Conservation (phyloP, 2,329 filamentous ascomycete species). For the Xylariales sp. region DNA sequence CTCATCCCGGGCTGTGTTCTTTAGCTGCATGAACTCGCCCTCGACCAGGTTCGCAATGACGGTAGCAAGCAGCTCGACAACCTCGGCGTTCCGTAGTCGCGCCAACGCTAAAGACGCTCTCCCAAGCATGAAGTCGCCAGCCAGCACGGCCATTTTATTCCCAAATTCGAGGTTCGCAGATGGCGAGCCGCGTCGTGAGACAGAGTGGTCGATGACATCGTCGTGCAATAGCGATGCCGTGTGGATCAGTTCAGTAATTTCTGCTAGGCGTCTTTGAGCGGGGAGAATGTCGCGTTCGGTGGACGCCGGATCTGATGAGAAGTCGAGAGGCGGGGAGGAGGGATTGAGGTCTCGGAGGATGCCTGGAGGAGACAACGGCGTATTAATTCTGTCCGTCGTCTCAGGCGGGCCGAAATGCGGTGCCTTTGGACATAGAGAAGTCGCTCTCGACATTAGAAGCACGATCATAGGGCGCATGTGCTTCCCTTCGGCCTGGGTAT, state of each 20-base stretch:
- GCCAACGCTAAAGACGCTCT: slow-evolving; percentile 91
- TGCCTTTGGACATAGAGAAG: slow-evolving; percentile 67
- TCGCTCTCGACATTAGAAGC: slow-evolving; percentile 92
- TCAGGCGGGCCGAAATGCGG: slow-evolving; percentile 33
- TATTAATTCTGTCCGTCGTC: slow-evolving; percentile 44
- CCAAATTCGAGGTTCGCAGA: slow-evolving; percentile 94
- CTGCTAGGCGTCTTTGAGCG: slow-evolving; percentile 85
- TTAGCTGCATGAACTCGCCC: slow-evolving; percentile 99
- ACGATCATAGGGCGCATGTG: slow-evolving; percentile 93
- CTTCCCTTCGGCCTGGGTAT: slow-evolving; percentile 94
- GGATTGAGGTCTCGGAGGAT: slow-evolving; percentile 81
- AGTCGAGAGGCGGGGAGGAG: slow-evolving; percentile 50
- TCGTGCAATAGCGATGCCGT: slow-evolving; percentile 95
- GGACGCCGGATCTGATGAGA: slow-evolving; percentile 38
- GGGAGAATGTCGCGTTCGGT: slow-evolving; percentile 71
- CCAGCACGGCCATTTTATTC: slow-evolving; percentile 98
- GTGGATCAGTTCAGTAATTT: slow-evolving; percentile 97
- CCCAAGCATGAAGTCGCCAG: slow-evolving; percentile 93
- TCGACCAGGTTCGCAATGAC: slow-evolving; percentile 97
- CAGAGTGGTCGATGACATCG: slow-evolving; percentile 93
- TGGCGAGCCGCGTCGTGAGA: slow-evolving; percentile 74
- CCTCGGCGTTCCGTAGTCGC: slow-evolving; percentile 84
- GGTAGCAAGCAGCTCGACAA: slow-evolving; percentile 88
- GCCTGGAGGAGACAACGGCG: slow-evolving; percentile 48
- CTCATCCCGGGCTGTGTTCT: slow-evolving; percentile 91